Conservation (phyloP, 2,329 filamentous ascomycete genomes). For the Diaporthe velutina region DNA sequence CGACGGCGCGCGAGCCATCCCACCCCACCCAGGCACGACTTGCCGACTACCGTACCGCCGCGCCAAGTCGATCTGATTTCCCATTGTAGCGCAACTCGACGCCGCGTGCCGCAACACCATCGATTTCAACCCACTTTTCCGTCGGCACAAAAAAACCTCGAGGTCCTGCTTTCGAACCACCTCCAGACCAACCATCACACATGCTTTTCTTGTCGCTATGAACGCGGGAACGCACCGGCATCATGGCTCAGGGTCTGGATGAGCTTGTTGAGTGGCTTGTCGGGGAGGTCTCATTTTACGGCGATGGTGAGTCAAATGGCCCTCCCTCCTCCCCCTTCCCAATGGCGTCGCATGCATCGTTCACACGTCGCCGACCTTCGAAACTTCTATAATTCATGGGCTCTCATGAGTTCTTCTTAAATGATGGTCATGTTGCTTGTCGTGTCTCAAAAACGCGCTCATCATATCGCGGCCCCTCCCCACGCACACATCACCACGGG, state of each 20-base stretch:
- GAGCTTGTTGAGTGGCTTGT: constrained; percentile 59
- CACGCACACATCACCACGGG: not conserved
- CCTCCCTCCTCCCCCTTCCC: not conserved
- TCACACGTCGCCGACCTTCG: not conserved
- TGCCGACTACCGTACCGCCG: constrained; percentile 6
- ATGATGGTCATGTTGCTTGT: not conserved
- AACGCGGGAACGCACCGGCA: constrained; percentile 41
- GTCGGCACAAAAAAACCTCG: constrained; percentile 35
- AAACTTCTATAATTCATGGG: not conserved
- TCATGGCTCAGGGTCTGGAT: constrained; percentile 57
- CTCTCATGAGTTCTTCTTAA: not conserved
- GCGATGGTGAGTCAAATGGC: constrained; percentile 53
- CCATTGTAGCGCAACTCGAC: constrained; percentile 4
- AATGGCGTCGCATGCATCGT: constrained; percentile 3
- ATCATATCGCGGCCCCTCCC: not conserved
- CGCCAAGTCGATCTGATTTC: constrained; percentile 11
- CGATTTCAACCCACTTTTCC: constrained; percentile 26
- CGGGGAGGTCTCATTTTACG: constrained; percentile 58
- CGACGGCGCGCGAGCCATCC: not conserved
- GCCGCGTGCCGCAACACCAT: constrained; percentile 18
- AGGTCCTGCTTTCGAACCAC: constrained; percentile 40
- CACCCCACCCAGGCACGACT: not conserved
- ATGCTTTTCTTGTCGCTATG: constrained; percentile 43
- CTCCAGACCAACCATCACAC: constrained; percentile 41
- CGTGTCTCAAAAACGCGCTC: not conserved